phyloP scores from a whole-genome alignment of 345 rosid species.

The Eutrema yunnanense region DNA sequence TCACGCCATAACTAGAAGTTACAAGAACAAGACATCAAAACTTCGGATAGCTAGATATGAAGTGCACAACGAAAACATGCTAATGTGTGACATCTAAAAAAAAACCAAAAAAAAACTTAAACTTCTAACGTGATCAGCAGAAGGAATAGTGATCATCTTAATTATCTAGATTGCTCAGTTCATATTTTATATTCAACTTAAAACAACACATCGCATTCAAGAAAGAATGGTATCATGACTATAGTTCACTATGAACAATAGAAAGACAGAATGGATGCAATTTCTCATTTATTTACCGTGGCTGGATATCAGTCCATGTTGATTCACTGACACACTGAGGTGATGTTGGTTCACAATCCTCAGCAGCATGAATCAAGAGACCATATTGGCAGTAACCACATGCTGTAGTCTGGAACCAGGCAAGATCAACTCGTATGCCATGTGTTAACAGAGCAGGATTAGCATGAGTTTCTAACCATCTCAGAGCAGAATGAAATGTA shows the following conservation, averaged over 20 bases:
- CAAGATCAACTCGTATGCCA: conserved; percentile 70
- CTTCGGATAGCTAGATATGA: conserved; percentile 11
- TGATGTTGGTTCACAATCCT: conserved; percentile 39
- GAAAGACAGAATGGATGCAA: conserved; percentile 2
- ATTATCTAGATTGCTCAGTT: conserved; percentile 17
- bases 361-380: conserved; percentile 61
- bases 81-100: background rate
- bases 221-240: background rate
- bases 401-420: conserved; percentile 86
- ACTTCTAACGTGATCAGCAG: background rate
- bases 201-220: background rate
- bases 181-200: background rate
- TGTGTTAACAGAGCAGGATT: conserved; percentile 71
- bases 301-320: conserved; percentile 33
- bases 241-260: background rate
- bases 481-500: conserved; percentile 63
- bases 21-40: conserved; percentile 28
- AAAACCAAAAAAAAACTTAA: background rate
- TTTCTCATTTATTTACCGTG: conserved; percentile 44
- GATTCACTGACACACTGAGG: conserved; percentile 34
- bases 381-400: conserved; percentile 90
- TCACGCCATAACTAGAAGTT: conserved; percentile 34
- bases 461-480: conserved; percentile 92
- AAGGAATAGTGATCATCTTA: background rate
- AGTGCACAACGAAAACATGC: background rate